phyloP scores from a whole-genome alignment of 345 rosid genomes.

The Pugionium dolabratum region DNA sequence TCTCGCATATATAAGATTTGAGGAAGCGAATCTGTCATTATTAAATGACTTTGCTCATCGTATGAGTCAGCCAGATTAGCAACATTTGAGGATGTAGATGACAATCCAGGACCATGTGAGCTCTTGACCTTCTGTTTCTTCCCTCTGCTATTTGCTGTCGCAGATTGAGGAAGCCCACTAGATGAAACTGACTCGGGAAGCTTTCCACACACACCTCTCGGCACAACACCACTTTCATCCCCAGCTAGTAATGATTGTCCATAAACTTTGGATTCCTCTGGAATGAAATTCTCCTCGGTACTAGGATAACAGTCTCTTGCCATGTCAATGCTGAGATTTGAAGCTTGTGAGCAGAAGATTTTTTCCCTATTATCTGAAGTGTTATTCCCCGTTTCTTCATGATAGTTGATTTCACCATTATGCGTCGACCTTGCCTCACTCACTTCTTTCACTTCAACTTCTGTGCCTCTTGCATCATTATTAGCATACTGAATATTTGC shows the following conservation, averaged over 20 bases:
- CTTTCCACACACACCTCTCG: conserved; percentile 47
- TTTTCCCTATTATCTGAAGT: conserved; percentile 53
- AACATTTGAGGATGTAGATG: conserved; percentile 56
- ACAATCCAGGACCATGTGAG: conserved; percentile 52
- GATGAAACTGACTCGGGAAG: conserved; percentile 47
- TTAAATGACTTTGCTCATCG: conserved; percentile 43
- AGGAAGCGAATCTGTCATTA: conserved; percentile 46
- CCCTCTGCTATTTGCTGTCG: conserved; percentile 51
- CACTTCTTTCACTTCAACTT: conserved; percentile 67
- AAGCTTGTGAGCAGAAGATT: conserved; percentile 62
- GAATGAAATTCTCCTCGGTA: conserved; percentile 45
- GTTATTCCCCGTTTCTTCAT: conserved; percentile 45
- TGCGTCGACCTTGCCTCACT: conserved; percentile 52
- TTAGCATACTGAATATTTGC: conserved; percentile 51
- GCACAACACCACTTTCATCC: conserved; percentile 48
- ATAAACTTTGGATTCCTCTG: conserved; percentile 45
- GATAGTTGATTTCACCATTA: conserved; percentile 49
- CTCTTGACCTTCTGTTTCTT: conserved; percentile 64
- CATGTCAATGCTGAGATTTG: conserved; percentile 65
- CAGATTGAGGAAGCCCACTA: conserved; percentile 42
- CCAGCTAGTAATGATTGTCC: conserved; percentile 44
- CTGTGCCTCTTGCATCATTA: conserved; percentile 46
- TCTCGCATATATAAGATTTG: conserved; percentile 65
- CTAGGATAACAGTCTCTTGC: conserved; percentile 52
- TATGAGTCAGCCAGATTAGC: conserved; percentile 58